phyloP scores from a whole-genome alignment of 2,329 filamentous ascomycete genomes.

The Arthrobotrys pseudoclavata region DNA sequence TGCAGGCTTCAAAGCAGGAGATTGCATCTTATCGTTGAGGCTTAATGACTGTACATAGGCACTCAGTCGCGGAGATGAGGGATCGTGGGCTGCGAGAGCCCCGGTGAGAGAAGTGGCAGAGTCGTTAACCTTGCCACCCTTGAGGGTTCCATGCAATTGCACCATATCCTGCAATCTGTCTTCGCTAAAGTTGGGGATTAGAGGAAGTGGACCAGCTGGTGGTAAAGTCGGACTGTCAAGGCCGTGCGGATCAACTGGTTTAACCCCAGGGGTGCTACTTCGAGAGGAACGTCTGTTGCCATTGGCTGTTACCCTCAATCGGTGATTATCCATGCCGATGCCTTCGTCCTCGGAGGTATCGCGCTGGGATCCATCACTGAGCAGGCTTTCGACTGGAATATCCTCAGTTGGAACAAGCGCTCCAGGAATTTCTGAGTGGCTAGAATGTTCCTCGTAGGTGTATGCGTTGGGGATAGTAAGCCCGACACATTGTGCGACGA shows the following conservation, averaged over 20 bases:
- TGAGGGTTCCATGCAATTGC: constrained; percentile 73
- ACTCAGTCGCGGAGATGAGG: constrained; percentile 63
- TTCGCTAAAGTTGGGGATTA: constrained; percentile 68
- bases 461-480: constrained; percentile 69
- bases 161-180: constrained; percentile 73
- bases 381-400: constrained; percentile 64
- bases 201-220: constrained; percentile 68
- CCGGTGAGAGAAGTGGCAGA: constrained; percentile 49
- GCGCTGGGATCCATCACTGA: constrained; percentile 60
- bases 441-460: constrained; percentile 37
- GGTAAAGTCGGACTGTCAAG: constrained; percentile 76
- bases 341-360: constrained; percentile 60
- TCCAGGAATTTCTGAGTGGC: constrained; percentile 67
- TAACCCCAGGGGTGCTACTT: constrained; percentile 50
- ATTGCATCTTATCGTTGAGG: constrained; percentile 62
- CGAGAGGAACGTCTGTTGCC: constrained; percentile 39
- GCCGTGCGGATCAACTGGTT: constrained; percentile 33
- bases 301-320: constrained; percentile 29
- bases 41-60: constrained; percentile 65
- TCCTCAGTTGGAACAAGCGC: constrained; percentile 65
- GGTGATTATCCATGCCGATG: constrained; percentile 57
- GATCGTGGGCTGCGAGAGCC: constrained; percentile 56
- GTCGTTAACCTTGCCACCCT: constrained; percentile 64
- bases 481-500: constrained; percentile 82
- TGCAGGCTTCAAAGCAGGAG: constrained; percentile 63